A percentile compares a stretch with the other conserved stretches of the same genome.
These are phyloP conservation scores for Tagetes erecta DNA, from an alignment of 129 eudicot species.

Conservation along the genomic window DNA sequence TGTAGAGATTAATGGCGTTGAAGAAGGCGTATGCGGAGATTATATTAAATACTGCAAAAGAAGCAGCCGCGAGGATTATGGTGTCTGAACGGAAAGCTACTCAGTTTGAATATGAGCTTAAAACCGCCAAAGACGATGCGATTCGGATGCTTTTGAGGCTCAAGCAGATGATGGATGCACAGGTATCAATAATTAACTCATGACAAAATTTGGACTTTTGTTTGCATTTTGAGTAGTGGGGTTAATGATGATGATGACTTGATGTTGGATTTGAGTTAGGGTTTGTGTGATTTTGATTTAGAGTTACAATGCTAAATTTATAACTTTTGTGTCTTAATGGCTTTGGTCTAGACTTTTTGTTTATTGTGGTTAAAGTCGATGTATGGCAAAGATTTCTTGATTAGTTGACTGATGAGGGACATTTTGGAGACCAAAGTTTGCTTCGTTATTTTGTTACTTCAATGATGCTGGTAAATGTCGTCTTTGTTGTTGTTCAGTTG, in stretches of 20 bases:
- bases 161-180: constrained; percentile 81
- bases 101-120: constrained; percentile 63
- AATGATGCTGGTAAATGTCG: not conserved
- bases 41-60: constrained; percentile 83
- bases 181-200: constrained; percentile 48
- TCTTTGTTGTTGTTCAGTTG: not conserved
- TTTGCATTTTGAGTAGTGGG: constrained; percentile 13
- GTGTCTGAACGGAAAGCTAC: constrained; percentile 70
- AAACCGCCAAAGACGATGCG: constrained; percentile 64
- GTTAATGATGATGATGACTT: not conserved
- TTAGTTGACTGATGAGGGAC: constrained; percentile 11
- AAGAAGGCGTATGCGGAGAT: constrained; percentile 94
- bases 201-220: not conserved
- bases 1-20: constrained; percentile 71
- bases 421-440: not conserved
- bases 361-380: constrained; percentile 6
- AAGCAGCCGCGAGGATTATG: constrained; percentile 89
- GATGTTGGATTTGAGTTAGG: constrained; percentile 20
- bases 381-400: constrained; percentile 18
- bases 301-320: not conserved
- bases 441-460: not conserved
- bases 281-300: constrained; percentile 20
- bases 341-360: not conserved
- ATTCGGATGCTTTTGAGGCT: constrained; percentile 69
- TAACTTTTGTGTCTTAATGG: not conserved